Percentiles rank a stretch among this genome's conserved stretches.
These are phyloP conservation scores for Aspergillus fumigatiaffinis DNA, from an alignment of 2,329 filamentous ascomycete genomes.

Conservation along the genomic window DNA sequence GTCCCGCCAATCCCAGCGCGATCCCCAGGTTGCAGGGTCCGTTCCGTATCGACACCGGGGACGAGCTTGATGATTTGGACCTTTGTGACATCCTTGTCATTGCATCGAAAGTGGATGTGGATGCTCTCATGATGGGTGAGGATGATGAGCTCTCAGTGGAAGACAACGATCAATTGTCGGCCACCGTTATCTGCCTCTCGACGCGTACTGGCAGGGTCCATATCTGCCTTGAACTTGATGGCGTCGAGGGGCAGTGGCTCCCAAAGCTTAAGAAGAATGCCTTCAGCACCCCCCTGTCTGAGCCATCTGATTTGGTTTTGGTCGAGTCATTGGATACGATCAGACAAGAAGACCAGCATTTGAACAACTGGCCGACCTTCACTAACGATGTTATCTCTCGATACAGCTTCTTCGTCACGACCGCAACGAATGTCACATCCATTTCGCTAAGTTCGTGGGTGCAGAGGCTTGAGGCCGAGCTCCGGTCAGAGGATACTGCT, in stretches of 20 bases:
- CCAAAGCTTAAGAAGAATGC: constrained; percentile 43
- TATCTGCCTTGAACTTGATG: constrained; percentile 58
- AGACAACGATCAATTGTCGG: constrained; percentile 49
- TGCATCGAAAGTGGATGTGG: constrained; percentile 49
- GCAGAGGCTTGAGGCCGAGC: constrained; percentile 53
- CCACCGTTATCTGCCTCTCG: constrained; percentile 55
- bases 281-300: constrained; percentile 39
- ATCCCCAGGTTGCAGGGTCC: constrained; percentile 61
- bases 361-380: constrained; percentile 50
- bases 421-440: constrained; percentile 50
- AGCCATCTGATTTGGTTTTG: constrained; percentile 41
- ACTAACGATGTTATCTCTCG: constrained; percentile 53
- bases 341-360: constrained; percentile 20
- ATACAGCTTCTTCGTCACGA: constrained; percentile 58
- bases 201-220: constrained; percentile 55
- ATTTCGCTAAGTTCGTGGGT: constrained; percentile 57
- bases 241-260: constrained; percentile 61
- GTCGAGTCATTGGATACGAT: constrained; percentile 45
- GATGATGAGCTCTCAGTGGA: constrained; percentile 44
- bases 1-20: constrained; percentile 51
- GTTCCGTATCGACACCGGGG: constrained; percentile 50
- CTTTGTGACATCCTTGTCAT: constrained; percentile 60
- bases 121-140: constrained; percentile 50
- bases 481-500: constrained; percentile 48
- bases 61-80: constrained; percentile 51